A percentile compares a stretch with the other conserved stretches of the same genome.
Conservation (phyloP, 192 early-diverging fungal genomes). For the Piromyces sp. region DNA sequence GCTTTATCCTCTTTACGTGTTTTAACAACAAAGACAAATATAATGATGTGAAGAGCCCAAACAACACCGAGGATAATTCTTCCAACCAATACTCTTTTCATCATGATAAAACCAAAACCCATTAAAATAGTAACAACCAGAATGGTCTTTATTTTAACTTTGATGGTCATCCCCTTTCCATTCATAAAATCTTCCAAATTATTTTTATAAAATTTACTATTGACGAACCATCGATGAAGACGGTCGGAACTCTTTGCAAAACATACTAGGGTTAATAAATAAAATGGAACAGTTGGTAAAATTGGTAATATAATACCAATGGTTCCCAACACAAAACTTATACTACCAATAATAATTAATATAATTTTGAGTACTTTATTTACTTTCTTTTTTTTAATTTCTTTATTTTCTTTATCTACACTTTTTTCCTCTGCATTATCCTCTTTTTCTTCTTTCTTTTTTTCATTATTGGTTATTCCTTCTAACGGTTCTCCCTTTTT, state of each 20-base stretch:
- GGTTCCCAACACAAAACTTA: neutral
- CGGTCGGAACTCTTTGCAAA: neutral
- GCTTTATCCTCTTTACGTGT: neutral
- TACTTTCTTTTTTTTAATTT: neutral
- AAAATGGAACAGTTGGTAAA: neutral
- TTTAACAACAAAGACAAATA: neutral
- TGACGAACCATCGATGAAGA: neutral
- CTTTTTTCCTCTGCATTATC: neutral
- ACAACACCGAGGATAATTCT: neutral
- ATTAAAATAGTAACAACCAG: neutral
- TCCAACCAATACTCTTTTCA: neutral
- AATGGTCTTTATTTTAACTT: neutral
- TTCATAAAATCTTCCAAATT: neutral
- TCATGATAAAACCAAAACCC: neutral
- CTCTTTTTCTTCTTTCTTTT: neutral
- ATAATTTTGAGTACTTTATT: neutral
- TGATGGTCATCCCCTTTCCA: neutral
- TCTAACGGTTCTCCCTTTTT: no score
- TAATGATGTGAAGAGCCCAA: neutral
- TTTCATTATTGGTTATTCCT: neutral
- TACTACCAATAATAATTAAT: neutral
- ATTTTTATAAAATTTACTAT: neutral
- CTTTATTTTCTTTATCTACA: neutral
- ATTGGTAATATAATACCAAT: neutral
- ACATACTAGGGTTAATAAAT: neutral